Conservation (phyloP, 2,329 filamentous ascomycete genomes). For the Beauveria rudraprayagi region DNA sequence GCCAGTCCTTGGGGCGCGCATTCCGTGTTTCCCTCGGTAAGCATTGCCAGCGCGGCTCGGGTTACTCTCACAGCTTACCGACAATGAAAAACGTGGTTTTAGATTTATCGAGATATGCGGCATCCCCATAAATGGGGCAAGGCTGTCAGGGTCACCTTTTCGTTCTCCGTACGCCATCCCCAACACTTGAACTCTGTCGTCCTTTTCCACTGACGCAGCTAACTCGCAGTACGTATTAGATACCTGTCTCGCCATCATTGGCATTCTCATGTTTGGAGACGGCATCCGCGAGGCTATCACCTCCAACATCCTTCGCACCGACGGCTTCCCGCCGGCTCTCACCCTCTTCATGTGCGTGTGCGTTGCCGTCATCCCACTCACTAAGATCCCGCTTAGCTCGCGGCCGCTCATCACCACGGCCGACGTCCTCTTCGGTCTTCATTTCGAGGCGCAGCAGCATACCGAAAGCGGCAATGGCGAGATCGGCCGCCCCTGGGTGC, state of each 20-base stretch:
- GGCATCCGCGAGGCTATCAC: constrained; percentile 83
- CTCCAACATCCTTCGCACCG: constrained; percentile 70
- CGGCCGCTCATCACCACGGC: constrained; percentile 80
- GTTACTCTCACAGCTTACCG: background rate
- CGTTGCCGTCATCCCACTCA: constrained; percentile 87
- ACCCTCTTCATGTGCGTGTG: constrained; percentile 77
- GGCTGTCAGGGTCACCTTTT: constrained; percentile 72
- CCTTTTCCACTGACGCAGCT: background rate
- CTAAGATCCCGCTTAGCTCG: constrained; percentile 87
- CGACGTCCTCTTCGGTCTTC: constrained; percentile 72
- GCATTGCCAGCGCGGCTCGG: constrained; percentile 13
- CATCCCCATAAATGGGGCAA: constrained; percentile 73
- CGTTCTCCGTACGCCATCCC: constrained; percentile 59
- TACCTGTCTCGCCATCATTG: constrained; percentile 70
- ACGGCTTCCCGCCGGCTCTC: constrained; percentile 64
- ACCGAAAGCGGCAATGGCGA: constrained; percentile 29
- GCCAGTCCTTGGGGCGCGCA: constrained; percentile 67
- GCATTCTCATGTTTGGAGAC: constrained; percentile 92
- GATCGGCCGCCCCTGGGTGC: constrained; percentile 25
- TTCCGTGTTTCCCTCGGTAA: constrained; percentile 69
- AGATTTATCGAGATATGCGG: constrained; percentile 56
- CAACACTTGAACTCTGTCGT: background rate
- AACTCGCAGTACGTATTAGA: constrained; percentile 63
- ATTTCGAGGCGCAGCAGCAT: constrained; percentile 34
- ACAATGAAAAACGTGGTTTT: background rate